Conservation (phyloP, 495 filamentous ascomycete species). For the Xylaria longipes region DNA sequence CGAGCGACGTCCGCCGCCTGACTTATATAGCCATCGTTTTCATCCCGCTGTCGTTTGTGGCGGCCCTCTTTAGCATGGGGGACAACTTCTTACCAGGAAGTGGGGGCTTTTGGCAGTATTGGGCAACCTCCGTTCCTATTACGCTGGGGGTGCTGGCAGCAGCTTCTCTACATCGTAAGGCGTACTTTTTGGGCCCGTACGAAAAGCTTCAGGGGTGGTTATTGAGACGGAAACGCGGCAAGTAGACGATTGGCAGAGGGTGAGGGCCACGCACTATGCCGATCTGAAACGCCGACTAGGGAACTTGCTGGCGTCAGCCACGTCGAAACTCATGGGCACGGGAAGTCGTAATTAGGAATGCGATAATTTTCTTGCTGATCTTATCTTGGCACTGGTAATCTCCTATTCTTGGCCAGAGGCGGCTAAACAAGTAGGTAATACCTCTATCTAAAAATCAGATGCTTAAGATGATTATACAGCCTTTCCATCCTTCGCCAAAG, state of each 20-base stretch:
- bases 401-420: not conserved
- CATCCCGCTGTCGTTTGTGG: not conserved
- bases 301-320: not conserved
- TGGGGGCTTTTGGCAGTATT: not conserved
- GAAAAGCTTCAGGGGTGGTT: not conserved
- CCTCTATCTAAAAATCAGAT: not conserved
- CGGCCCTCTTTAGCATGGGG: not conserved
- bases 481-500: not conserved
- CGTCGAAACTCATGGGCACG: not conserved
- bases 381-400: not conserved
- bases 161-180: not conserved
- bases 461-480: not conserved
- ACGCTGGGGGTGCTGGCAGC: not conserved
- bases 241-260: not conserved
- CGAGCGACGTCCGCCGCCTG: not conserved
- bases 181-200: not conserved
- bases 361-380: not conserved
- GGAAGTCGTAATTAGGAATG: not conserved
- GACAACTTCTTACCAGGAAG: constrained; percentile 1
- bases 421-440: not conserved
- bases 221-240: not conserved
- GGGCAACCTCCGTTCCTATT: not conserved
- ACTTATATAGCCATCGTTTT: constrained; percentile 6
- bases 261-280: not conserved
- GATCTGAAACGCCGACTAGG: not conserved